Conservation (phyloP, 768 basidiomycete genomes). For the Lentinula edodes region DNA sequence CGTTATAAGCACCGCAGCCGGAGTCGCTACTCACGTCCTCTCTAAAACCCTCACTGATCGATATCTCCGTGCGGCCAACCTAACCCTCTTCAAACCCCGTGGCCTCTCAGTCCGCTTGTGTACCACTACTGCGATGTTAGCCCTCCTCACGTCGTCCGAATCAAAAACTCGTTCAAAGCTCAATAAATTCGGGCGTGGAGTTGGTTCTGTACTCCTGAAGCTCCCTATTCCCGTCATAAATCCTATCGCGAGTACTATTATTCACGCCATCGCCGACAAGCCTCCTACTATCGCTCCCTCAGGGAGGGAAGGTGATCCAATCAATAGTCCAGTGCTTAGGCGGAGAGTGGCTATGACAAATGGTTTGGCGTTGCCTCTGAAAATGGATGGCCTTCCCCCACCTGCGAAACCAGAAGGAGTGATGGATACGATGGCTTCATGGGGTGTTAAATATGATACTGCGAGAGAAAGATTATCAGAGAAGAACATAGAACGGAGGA, state of each 20-base stretch:
- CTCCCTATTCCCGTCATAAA: constrained; percentile 10
- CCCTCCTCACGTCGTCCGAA: constrained; percentile 7
- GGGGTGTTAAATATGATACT: constrained; percentile 14
- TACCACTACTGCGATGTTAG: constrained; percentile 17
- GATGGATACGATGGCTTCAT: constrained; percentile 15
- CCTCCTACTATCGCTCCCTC: constrained; percentile 6
- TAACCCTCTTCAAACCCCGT: constrained; percentile 16
- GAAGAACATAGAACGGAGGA: constrained; percentile 8
- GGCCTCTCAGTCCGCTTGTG: constrained; percentile 19
- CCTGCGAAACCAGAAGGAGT: constrained; percentile 16
- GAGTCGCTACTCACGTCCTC: constrained; percentile 13
- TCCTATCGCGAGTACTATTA: constrained; percentile 1
- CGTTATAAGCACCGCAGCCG: constrained; percentile 11
- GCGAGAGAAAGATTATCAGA: constrained; percentile 12
- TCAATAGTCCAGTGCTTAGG: background rate
- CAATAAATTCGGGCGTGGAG: constrained; percentile 12
- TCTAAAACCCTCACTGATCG: constrained; percentile 20
- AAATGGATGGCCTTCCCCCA: constrained; percentile 13
- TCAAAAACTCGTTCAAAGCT: constrained; percentile 3
- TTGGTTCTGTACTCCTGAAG: constrained; percentile 10
- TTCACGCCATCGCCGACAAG: constrained; percentile 13
- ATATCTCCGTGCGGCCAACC: constrained; percentile 17
- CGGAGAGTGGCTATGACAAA: constrained; percentile 14
- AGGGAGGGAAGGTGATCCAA: background rate
- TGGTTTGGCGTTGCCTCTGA: constrained; percentile 14